A percentile compares a stretch with the other conserved stretches of the same genome.
phyloP scores from a whole-genome alignment of 352 stramenopile genomes.

The Achlya hypogyna region DNA sequence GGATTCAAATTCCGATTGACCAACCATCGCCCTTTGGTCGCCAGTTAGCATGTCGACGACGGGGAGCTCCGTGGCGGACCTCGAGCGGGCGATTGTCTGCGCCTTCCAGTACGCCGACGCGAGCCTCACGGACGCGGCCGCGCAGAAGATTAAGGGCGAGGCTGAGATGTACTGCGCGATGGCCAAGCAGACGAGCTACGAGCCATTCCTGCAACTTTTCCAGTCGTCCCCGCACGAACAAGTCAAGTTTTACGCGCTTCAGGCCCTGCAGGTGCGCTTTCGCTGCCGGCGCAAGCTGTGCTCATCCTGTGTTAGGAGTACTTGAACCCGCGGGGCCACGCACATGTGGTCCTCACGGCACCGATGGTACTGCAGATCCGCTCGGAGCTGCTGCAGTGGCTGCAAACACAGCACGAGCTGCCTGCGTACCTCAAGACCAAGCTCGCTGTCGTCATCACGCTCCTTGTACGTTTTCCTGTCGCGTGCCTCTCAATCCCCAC shows the following conservation, averaged over 20 bases:
- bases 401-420: conserved; percentile 50
- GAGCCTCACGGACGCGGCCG: conserved; percentile 33
- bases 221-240: conserved; percentile 52
- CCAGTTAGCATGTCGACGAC: not conserved
- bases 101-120: conserved; percentile 74
- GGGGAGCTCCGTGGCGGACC: conserved; percentile 24
- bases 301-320: conserved; percentile 28
- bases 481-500: conserved; percentile 18
- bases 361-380: conserved; percentile 42
- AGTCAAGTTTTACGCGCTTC: conserved; percentile 77
- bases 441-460: conserved; percentile 65
- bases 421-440: conserved; percentile 79
- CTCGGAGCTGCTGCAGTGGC: conserved; percentile 47
- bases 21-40: not conserved
- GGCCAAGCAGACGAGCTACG: conserved; percentile 55
- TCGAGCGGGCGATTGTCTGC: conserved; percentile 66
- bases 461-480: conserved; percentile 24
- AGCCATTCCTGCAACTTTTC: conserved; percentile 59
- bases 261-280: conserved; percentile 40
- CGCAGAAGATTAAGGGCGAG: conserved; percentile 55
- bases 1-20: conserved; percentile 6
- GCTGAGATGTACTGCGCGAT: conserved; percentile 56
- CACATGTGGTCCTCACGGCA: conserved; percentile 24
- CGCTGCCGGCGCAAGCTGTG: not conserved
- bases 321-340: conserved; percentile 26